These are phyloP conservation scores for Cytospora leucostoma DNA, from an alignment of 2,329 filamentous ascomycete species.

Conservation along the genomic window DNA sequence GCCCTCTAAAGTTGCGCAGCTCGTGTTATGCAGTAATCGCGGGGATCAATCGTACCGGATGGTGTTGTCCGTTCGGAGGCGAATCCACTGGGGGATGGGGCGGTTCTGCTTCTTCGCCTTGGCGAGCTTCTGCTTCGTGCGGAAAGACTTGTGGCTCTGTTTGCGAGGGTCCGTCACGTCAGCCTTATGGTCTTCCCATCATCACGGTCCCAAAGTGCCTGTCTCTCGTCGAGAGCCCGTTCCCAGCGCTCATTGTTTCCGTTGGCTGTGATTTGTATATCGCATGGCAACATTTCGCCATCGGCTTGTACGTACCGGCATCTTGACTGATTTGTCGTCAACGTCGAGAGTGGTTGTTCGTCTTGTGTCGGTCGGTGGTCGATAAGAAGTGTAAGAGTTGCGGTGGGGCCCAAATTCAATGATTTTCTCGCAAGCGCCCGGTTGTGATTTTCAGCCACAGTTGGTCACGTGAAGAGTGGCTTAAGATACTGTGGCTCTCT, in stretches of 20 bases:
- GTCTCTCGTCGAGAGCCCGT: not conserved
- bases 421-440: constrained; percentile 11
- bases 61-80: constrained; percentile 97
- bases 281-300: not conserved
- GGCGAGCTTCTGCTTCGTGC: constrained; percentile 99
- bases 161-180: constrained; percentile 23
- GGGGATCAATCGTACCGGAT: constrained; percentile 75
- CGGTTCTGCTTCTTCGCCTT: constrained; percentile 99
- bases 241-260: not conserved
- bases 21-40: constrained; percentile 2
- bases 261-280: not conserved
- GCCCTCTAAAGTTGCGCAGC: not conserved
- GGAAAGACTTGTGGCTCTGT: constrained; percentile 99
- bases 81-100: constrained; percentile 99
- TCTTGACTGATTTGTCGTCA: constrained; percentile 41
- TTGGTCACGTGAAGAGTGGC: not conserved
- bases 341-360: constrained; percentile 32
- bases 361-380: constrained; percentile 29
- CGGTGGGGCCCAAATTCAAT: constrained; percentile 21
- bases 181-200: constrained; percentile 24
- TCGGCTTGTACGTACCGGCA: constrained; percentile 40
- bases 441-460: not conserved
- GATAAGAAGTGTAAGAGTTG: constrained; percentile 29
- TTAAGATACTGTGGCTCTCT: constrained; percentile 1
- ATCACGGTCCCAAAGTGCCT: constrained; percentile 2